A percentile compares a stretch with the other conserved stretches of the same genome.
phyloP scores from a whole-genome alignment of 2,329 filamentous ascomycete genomes.

The Trichoderma arundinaceum region DNA sequence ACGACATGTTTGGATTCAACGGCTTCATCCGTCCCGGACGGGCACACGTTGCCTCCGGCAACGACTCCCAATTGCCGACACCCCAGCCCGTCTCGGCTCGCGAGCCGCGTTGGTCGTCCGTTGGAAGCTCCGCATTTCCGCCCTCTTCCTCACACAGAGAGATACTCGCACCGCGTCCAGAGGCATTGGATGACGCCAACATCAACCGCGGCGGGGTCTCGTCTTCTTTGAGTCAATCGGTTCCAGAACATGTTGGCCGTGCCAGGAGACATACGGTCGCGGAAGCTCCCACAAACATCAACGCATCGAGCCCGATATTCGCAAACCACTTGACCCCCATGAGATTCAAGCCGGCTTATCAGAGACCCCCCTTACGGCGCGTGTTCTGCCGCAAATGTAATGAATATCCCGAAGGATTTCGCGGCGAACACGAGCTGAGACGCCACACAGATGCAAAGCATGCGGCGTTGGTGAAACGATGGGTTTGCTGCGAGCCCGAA shows the following conservation, averaged over 20 bases:
- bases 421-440: slow-evolving; percentile 84
- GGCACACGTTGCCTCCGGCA: background rate
- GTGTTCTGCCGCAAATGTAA: slow-evolving; percentile 80
- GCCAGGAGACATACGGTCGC: slow-evolving; percentile 53
- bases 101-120: slow-evolving; percentile 26
- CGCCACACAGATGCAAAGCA: slow-evolving; percentile 68
- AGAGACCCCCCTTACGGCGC: slow-evolving; percentile 67
- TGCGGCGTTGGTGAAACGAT: slow-evolving; percentile 59
- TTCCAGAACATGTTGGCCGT: slow-evolving; percentile 34
- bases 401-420: slow-evolving; percentile 84
- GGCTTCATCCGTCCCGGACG: slow-evolving; percentile 43
- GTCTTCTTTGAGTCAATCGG: slow-evolving; percentile 17
- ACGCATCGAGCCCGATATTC: slow-evolving; percentile 47
- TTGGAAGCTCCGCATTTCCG: slow-evolving; percentile 21
- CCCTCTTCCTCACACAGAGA: slow-evolving; percentile 19
- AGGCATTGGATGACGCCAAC: slow-evolving; percentile 32
- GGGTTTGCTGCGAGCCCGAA: slow-evolving; percentile 61
- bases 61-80: slow-evolving; percentile 12
- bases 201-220: slow-evolving; percentile 12
- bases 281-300: slow-evolving; percentile 51
- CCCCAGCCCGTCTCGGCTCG: slow-evolving; percentile 11
- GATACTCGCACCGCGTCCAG: slow-evolving; percentile 16
- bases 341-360: slow-evolving; percentile 51
- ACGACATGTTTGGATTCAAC: slow-evolving; percentile 44
- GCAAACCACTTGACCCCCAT: slow-evolving; percentile 51